Evolutionary conservation across 805 yeast species (phyloP).

Genomic region (Suhomyces faveliae): DNA sequence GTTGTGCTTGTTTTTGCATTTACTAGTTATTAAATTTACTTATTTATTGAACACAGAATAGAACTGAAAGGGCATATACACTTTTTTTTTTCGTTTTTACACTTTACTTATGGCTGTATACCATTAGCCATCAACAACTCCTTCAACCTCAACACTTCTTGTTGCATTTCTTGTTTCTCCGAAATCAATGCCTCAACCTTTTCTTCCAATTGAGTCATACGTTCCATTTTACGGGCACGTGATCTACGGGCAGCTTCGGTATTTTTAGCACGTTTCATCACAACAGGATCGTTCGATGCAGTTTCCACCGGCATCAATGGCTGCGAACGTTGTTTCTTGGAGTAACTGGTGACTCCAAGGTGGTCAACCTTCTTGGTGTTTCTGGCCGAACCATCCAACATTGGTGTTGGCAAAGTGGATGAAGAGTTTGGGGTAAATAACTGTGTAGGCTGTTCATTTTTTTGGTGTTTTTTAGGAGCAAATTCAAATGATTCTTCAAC

Average conservation of each 20-base stretch:
- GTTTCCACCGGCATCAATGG: slow-evolving; percentile 71
- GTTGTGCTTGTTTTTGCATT: too few relatives aligned
- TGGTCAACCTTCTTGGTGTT: slow-evolving; percentile 52
- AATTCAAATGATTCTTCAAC: slow-evolving; percentile 27
- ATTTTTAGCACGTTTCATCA: slow-evolving; percentile 90
- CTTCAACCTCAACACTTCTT: slow-evolving; percentile 63
- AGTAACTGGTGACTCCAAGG: slow-evolving; percentile 72
- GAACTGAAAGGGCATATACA: slow-evolving; percentile 3
- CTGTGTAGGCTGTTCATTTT: slow-evolving; percentile 15
- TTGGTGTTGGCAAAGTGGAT: slow-evolving; percentile 34
- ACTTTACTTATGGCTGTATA: slow-evolving; percentile 1
- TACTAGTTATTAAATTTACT: background rate
- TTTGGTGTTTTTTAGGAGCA: slow-evolving; percentile 12
- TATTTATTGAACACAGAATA: slow-evolving; percentile 3
- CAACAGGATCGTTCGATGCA: slow-evolving; percentile 61
- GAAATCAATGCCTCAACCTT: slow-evolving; percentile 64
- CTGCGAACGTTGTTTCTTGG: slow-evolving; percentile 68
- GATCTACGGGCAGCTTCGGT: slow-evolving; percentile 98
- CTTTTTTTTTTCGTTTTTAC: slow-evolving; percentile 6
- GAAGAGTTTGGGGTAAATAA: slow-evolving; percentile 31
- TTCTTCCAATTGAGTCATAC: slow-evolving; percentile 79
- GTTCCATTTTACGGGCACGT: slow-evolving; percentile 86
- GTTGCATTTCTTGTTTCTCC: slow-evolving; percentile 58
- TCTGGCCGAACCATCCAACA: slow-evolving; percentile 19
- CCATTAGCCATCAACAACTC: slow-evolving; percentile 35